Base-by-base conservation (phyloP, 495 filamentous ascomycete species). In the Echria macrotheca region DNA sequence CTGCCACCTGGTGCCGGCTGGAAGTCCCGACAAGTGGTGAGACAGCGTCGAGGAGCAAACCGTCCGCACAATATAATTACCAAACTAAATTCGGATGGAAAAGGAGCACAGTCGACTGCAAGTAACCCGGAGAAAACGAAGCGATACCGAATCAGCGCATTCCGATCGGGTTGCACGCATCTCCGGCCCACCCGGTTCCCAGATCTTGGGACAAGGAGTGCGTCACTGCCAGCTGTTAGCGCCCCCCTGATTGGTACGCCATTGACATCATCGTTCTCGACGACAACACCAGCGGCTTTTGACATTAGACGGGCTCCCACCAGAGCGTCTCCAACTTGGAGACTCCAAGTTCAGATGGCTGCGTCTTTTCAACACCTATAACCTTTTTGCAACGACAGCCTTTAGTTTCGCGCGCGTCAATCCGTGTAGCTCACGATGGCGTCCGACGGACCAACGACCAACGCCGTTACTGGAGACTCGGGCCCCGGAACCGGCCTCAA, bases 201-300 rank as follows among this genome's bases (percentile, higher is more conserved):
- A 31, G 28, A 31, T 31, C 6, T 31, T 31, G 28, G 28, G 28
- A 31, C 12, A 12, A 12, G 28, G 7, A 31, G 7, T 31, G 28
- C 28, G 28, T 31, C 28, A 31, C 28, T 6, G 6, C 28, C 28
- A 6, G 28, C 28, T n/a, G 12, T 12, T 12, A 31, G 28, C 14
- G 25, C n/a, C 42, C 41, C n/a, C 22, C n/a, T 39, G 47, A 52
- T 52, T 52, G 49, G 53, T 44, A n/a, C 41, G 51, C 51, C 55
- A 44, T 45, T 61, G 58, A 61, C 59, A 56, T 61, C 58, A 61
- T 61, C 50, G 43, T n/a, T 39, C 31, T 11, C 38, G 38, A 26
- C 17, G 33, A 49, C 52, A 44, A 17, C 9, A 2, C 5, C 29
- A 35, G 12, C 19, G 5, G 3, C 32, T 18, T 19, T 12, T 31